Evolutionary conservation across 2,329 filamentous ascomycete genomes (phyloP).

Genomic region (Penicillium sp.): DNA sequence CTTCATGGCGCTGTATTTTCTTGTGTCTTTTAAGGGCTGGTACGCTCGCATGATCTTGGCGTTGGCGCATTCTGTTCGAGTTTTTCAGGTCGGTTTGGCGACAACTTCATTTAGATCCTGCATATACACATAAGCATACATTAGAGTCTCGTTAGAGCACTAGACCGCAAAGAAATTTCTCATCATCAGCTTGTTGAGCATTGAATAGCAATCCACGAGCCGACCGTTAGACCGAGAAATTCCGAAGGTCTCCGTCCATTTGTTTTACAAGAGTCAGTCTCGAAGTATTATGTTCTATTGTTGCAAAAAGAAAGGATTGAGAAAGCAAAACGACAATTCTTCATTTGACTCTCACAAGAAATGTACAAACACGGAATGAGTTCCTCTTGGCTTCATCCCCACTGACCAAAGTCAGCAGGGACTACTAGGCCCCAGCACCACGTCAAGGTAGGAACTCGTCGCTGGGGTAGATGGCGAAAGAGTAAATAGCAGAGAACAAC

Average conservation of each 20-base stretch:
- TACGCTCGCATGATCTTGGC: neutral
- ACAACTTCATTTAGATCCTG: neutral
- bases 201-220: neutral
- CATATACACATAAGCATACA: constrained; percentile 4
- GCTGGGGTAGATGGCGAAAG: constrained; percentile 13
- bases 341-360: neutral
- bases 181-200: too few relatives aligned
- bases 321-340: neutral
- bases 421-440: constrained; percentile 20
- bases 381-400: constrained; percentile 18
- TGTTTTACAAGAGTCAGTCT: too few relatives aligned
- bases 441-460: constrained; percentile 19
- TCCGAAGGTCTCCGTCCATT: too few relatives aligned
- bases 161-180: neutral
- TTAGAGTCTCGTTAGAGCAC: neutral
- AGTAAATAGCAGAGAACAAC: neutral
- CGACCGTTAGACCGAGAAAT: neutral
- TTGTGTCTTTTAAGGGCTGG: neutral
- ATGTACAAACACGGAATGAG: neutral
- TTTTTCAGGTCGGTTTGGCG: neutral
- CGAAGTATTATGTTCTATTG: too few relatives aligned
- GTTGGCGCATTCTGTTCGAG: constrained; percentile 1
- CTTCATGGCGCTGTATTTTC: neutral
- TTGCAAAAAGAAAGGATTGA: too few relatives aligned
- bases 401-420: neutral